Base-by-base conservation (phyloP, 805 yeast species). In the Suhomyces prunicola region DNA sequence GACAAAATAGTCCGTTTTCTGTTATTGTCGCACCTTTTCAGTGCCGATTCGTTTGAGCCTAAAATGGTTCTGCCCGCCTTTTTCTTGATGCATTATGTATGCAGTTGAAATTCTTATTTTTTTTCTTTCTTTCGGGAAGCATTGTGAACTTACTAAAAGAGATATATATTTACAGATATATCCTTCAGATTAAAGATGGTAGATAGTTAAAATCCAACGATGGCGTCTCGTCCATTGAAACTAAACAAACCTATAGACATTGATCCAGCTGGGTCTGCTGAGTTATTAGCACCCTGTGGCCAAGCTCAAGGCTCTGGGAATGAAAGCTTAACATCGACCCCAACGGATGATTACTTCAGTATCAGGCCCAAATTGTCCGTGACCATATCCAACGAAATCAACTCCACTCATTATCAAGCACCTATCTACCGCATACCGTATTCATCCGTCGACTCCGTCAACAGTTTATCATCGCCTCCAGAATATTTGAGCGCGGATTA, bases 341-440 rank as follows among this genome's bases (percentile, higher is more conserved):
- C 51, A 27, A 50, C 44, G 29, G 54, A 56, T 19, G 58, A 56
- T 44, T 56, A 56, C 52, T 56, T 56, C 39, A 50, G 52, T 46
- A 48, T 48, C 47, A 48, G 49, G 29, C 56, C 58, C 26, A 54
- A 53, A 44, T 48, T 56, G 31, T 46, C 53, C 15, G 54, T 56
- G 10, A 22, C 27, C 31, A 51, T 48, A 8, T 46, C 53, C 46
- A 48, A 51, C 33, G 46, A 41, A 8, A 40, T 47, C 33, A 29
- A 24, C 27, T 23, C 50, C n/a, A 23, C 50, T 8, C 50, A 40
- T 33, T 46, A 46, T 33, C 48, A 29, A 19, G 17, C 17, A 10
- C 31, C 19, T 7, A 29, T 31, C n/a, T 46, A 46, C 29, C 39
- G 27, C 48, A 44, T 27, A 8, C 48, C 40, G 12, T 44, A 23